Conservation (phyloP, 306 rosid genomes). For the Quercus berberidifolia region DNA sequence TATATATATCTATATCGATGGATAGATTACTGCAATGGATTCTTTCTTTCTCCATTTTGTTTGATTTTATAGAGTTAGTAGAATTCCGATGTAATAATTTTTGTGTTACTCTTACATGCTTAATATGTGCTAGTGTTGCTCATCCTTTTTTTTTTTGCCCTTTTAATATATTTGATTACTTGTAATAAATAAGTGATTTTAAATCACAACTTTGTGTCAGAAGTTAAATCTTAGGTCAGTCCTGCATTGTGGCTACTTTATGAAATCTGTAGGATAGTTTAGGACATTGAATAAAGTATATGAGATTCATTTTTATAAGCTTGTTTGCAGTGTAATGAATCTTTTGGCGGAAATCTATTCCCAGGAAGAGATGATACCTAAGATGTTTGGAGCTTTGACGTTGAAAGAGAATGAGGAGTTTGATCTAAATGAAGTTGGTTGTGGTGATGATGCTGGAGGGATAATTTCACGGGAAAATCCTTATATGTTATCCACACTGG, state of each 20-base stretch:
- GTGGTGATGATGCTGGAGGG: slow-evolving; percentile 36
- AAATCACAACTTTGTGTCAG: not conserved
- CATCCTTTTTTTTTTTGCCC: no score
- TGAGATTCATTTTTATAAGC: not conserved
- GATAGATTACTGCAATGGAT: no score
- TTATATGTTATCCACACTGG: slow-evolving; percentile 67
- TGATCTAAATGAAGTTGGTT: slow-evolving; percentile 51
- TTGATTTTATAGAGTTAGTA: no score
- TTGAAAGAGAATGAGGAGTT: slow-evolving; percentile 42
- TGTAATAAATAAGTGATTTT: not conserved
- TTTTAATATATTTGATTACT: no score
- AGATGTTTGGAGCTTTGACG: slow-evolving; percentile 54
- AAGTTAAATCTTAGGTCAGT: not conserved
- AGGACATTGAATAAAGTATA: not conserved
- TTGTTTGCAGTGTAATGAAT: slow-evolving; percentile 94
- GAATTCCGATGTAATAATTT: no score
- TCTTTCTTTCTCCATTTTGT: no score
- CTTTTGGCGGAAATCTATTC: slow-evolving; percentile 96
- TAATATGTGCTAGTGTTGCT: no score
- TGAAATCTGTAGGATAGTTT: not conserved
- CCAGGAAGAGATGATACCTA: slow-evolving; percentile 86
- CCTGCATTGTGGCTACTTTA: not conserved
- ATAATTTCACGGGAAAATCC: slow-evolving; percentile 55
- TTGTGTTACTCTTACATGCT: no score
- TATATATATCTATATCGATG: no score